Base-by-base conservation (phyloP, 768 basidiomycete genomes). In the Cyathus striatus region DNA sequence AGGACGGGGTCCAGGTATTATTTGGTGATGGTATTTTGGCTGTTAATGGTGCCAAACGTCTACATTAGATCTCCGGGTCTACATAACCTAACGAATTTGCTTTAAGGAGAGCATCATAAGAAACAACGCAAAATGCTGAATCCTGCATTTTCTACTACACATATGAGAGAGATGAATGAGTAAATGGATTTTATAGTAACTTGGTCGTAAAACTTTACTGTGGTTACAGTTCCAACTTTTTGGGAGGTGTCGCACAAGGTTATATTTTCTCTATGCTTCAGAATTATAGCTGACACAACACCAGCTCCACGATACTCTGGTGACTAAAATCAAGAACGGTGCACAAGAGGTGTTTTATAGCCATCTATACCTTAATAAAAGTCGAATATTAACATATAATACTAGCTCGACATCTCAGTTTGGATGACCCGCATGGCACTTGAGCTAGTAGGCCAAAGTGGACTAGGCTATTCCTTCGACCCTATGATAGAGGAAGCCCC, bases 371-470 rank as follows among this genome's bases (percentile, higher is more conserved):
- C 27, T 18, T 22, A 5, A 10, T 20, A 32, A 18, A 6, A 10
- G 18, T 40, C 9, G 38, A 7, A 20, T 17, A 16, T 7, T 12
- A n/a, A 32, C 20, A 12, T 20, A 41, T 20, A 16, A 9, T n/a
- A n/a, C n/a, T 39, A 68, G 63, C 46, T 70, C 27, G 66, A 70
- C 40, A 27, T 65, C 6, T 35, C 57, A 7, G 41, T 52, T 10
- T 70, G 69, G 67, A 60, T 62, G 53, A 51, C 67, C 16, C 63
- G 75, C 6, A 60, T 66, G 16, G 72, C 75, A n/a, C 60, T 76
- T 9, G 74, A 78, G 45, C 55, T 76, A 33, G 66, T 78, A 30
- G 73, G 71, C 3, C 73, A 70, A 56, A 67, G 66, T 14, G 73
- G 75, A 3, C 59, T 78, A 22, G 70, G 70, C 5, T 58, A 62